phyloP scores from a whole-genome alignment of 2,329 filamentous ascomycete genomes.

The Monilinia fructigena region DNA sequence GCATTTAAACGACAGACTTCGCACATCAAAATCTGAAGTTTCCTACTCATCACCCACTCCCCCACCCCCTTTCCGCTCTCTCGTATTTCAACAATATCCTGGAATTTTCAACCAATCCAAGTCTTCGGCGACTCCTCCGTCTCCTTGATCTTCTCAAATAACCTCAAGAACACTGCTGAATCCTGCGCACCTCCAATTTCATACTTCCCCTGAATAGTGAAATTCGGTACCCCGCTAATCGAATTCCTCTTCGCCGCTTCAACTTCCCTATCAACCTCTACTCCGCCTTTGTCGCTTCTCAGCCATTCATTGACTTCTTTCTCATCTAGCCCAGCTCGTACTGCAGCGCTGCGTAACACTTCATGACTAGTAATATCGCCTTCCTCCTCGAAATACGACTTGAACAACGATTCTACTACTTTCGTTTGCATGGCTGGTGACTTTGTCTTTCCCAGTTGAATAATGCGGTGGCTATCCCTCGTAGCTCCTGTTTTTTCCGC shows the following conservation, averaged over 20 bases:
- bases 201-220: constrained; percentile 67
- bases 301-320: constrained; percentile 55
- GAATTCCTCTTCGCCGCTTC: constrained; percentile 45
- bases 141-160: constrained; percentile 57
- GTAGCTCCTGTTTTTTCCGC: constrained; percentile 73
- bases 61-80: background rate
- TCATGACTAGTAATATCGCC: constrained; percentile 60
- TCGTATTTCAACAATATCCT: background rate
- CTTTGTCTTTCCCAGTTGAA: constrained; percentile 64
- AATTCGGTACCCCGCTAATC: constrained; percentile 70
- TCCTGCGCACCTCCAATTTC: constrained; percentile 73
- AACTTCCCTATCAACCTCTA: constrained; percentile 41
- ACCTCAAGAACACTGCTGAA: constrained; percentile 60
- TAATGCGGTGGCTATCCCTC: constrained; percentile 73
- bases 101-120: constrained; percentile 9
- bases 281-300: constrained; percentile 52
- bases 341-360: constrained; percentile 52
- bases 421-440: constrained; percentile 54
- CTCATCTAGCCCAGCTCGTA: constrained; percentile 53
- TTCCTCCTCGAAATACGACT: constrained; percentile 63
- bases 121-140: constrained; percentile 33
- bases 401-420: constrained; percentile 63
- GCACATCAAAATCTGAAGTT: background rate
- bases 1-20: background rate
- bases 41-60: background rate